phyloP scores from a whole-genome alignment of 768 basidiomycete genomes.

The Suillus cothurnatus region DNA sequence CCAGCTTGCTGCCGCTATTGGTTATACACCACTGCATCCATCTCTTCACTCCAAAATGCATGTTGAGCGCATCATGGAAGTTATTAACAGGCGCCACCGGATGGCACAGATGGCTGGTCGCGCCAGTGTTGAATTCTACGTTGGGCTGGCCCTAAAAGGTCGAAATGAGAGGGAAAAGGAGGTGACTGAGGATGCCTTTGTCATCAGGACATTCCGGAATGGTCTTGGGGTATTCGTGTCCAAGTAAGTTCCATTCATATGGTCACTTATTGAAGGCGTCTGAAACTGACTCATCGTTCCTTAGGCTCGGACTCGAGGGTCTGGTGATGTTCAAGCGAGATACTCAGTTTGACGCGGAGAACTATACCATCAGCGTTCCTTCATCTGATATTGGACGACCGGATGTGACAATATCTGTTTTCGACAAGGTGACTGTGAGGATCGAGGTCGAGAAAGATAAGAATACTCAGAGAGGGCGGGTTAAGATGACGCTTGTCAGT shows the following conservation, averaged over 20 bases:
- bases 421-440: constrained; percentile 91
- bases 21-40: constrained; percentile 79
- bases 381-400: constrained; percentile 25
- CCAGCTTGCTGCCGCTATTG: constrained; percentile 89
- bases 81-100: constrained; percentile 89
- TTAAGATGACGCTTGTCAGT: constrained; percentile 77
- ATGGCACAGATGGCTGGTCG: constrained; percentile 98
- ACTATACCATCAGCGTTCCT: constrained; percentile 80
- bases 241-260: constrained; percentile 56
- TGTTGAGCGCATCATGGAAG: constrained; percentile 83
- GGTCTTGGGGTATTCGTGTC: constrained; percentile 96
- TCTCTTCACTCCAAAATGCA: constrained; percentile 86
- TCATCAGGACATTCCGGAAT: constrained; percentile 93
- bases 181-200: constrained; percentile 84
- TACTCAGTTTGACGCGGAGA: constrained; percentile 88
- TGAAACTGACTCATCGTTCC: not conserved
- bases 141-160: constrained; percentile 86
- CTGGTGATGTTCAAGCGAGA: constrained; percentile 92
- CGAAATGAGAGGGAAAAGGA: constrained; percentile 48
- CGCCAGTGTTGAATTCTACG: constrained; percentile 97
- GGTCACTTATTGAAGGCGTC: not conserved
- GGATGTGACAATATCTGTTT: constrained; percentile 75
- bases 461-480: constrained; percentile 88
- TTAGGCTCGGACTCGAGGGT: constrained; percentile 90
- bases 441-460: constrained; percentile 94